Evolutionary conservation across 768 basidiomycete genomes (phyloP).

Genomic region (Boletellus ananiceps): DNA sequence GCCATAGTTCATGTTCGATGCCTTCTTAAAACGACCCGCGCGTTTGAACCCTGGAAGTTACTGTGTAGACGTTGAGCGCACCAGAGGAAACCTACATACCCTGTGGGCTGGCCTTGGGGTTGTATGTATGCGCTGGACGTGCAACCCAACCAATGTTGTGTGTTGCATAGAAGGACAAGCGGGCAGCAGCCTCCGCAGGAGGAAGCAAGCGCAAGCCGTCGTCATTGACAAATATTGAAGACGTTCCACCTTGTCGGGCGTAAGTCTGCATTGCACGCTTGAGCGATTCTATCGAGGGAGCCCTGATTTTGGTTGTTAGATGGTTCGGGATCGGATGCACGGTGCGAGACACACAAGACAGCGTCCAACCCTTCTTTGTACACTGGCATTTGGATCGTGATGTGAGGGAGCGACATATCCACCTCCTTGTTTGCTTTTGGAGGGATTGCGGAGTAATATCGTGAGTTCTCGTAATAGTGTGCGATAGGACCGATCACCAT

Average conservation of each 20-base stretch:
- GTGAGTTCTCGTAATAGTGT: slow-evolving; percentile 48
- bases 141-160: slow-evolving; percentile 60
- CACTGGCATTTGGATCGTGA: slow-evolving; percentile 55
- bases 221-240: slow-evolving; percentile 56
- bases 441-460: slow-evolving; percentile 47
- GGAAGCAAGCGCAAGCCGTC: slow-evolving; percentile 55
- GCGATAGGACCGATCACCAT: slow-evolving; percentile 49
- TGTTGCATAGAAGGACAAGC: slow-evolving; percentile 50
- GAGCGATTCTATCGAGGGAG: slow-evolving; percentile 49
- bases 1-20: slow-evolving; percentile 88
- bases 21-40: slow-evolving; percentile 89
- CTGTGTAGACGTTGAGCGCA: slow-evolving; percentile 30
- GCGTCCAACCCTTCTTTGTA: slow-evolving; percentile 53
- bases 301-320: slow-evolving; percentile 18
- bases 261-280: slow-evolving; percentile 62
- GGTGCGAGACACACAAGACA: slow-evolving; percentile 39
- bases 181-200: slow-evolving; percentile 41
- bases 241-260: slow-evolving; percentile 60
- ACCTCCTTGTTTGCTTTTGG: slow-evolving; percentile 41
- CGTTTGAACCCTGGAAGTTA: slow-evolving; percentile 28
- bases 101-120: slow-evolving; percentile 43
- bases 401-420: slow-evolving; percentile 43
- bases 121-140: slow-evolving; percentile 45
- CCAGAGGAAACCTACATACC: slow-evolving; percentile 32
- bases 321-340: not conserved